Conservation (phyloP, 495 filamentous ascomycete genomes). For the Massariosphaeria phaeospora region DNA sequence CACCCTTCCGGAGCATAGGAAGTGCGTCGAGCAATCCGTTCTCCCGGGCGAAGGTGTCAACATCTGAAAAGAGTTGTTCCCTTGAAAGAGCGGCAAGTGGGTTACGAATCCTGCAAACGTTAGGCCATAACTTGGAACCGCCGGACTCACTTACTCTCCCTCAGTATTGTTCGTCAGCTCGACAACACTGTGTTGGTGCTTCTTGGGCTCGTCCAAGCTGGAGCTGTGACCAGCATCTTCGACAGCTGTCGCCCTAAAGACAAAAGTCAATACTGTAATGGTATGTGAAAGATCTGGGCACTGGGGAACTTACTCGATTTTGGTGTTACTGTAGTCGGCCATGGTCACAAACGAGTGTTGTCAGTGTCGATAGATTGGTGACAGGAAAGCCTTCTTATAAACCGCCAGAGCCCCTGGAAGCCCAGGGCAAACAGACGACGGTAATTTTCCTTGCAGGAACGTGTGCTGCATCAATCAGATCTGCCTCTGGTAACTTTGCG, state of each 20-base stretch:
- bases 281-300: background rate
- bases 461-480: no score
- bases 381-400: no score
- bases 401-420: no score
- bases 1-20: conserved; percentile 43
- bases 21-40: conserved; percentile 44
- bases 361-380: no score
- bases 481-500: no score
- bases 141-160: conserved; percentile 12
- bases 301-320: conserved; percentile 10
- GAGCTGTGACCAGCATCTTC: conserved; percentile 9
- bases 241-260: background rate
- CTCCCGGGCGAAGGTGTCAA: conserved; percentile 52
- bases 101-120: conserved; percentile 53
- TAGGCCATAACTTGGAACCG: background rate
- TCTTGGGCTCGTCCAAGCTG: conserved; percentile 5
- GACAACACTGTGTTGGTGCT: conserved; percentile 5
- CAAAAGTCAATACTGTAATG: background rate
- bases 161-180: conserved; percentile 12
- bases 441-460: no score
- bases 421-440: no score
- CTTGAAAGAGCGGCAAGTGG: conserved; percentile 54
- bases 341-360: no score
- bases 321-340: conserved; percentile 3
- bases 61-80: conserved; percentile 50